Conservation (phyloP, 2,329 filamentous ascomycete species). For the Aspergillus brunneoviolaceus region DNA sequence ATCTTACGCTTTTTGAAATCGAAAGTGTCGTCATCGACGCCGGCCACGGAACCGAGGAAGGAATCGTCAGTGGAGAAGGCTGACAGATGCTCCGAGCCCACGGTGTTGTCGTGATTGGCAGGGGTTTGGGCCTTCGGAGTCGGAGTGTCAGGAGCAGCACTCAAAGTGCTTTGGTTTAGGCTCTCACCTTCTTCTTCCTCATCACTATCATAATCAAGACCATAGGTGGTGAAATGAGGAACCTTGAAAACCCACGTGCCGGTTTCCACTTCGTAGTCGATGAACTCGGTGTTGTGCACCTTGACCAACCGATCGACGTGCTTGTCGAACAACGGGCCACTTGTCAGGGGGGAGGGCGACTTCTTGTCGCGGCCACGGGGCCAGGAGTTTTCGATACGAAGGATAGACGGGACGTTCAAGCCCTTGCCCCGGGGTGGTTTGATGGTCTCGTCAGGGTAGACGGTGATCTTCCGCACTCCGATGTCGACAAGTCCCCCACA, state of each 20-base stretch:
- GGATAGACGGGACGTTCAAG: conserved; percentile 84
- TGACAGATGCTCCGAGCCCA: conserved; percentile 39
- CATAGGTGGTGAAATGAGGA: conserved; percentile 96
- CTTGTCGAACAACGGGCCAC: conserved; percentile 68
- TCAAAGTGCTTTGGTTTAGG: conserved; percentile 53
- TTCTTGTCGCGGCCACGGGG: conserved; percentile 68
- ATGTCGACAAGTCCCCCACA: conserved; percentile 74
- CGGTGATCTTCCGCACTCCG: conserved; percentile 75
- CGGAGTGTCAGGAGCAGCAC: conserved; percentile 52
- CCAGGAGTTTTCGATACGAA: conserved; percentile 90
- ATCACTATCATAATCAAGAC: conserved; percentile 77
- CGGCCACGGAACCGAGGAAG: conserved; percentile 39
- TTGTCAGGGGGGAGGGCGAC: conserved; percentile 57
- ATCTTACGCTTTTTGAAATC: conserved; percentile 55
- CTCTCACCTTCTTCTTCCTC: conserved; percentile 59
- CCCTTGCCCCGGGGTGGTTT: conserved; percentile 86
- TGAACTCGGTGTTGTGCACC: conserved; percentile 77
- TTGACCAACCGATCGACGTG: conserved; percentile 77
- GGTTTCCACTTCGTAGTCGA: conserved; percentile 73
- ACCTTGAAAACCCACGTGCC: conserved; percentile 91
- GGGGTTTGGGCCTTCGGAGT: conserved; percentile 41
- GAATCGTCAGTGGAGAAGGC: conserved; percentile 44
- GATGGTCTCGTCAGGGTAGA: conserved; percentile 72
- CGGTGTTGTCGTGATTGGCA: conserved; percentile 28
- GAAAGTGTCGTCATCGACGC: conserved; percentile 57